phyloP scores from a whole-genome alignment of 495 filamentous ascomycete species.

The Cenococcum geophilum region DNA sequence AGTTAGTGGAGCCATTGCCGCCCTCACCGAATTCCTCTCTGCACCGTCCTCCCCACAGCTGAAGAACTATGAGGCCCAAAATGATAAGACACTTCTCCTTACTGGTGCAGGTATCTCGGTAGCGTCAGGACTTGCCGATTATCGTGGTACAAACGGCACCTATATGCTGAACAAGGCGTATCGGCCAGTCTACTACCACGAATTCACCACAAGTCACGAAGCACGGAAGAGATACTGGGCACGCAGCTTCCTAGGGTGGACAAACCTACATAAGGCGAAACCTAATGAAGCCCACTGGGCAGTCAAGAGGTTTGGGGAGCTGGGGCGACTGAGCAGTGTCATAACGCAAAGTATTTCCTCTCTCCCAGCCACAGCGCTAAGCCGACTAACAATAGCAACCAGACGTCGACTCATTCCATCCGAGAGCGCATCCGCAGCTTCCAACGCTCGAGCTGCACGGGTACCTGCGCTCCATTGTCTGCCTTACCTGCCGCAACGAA shows the following conservation, averaged over 20 bases:
- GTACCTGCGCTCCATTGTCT: slow-evolving; percentile 72
- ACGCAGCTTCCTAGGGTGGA: slow-evolving; percentile 88
- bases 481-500: slow-evolving; percentile 56
- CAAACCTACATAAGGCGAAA: slow-evolving; percentile 63
- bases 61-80: slow-evolving; percentile 33
- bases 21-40: slow-evolving; percentile 66
- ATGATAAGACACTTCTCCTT: slow-evolving; percentile 64
- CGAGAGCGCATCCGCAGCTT: slow-evolving; percentile 64
- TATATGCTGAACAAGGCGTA: slow-evolving; percentile 87
- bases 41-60: slow-evolving; percentile 36
- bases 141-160: slow-evolving; percentile 82
- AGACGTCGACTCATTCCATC: slow-evolving; percentile 92
- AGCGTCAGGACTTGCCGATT: slow-evolving; percentile 87
- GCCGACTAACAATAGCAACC: slow-evolving; percentile 4
- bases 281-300: slow-evolving; percentile 79
- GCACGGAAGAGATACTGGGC: slow-evolving; percentile 95
- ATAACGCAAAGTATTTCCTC: slow-evolving; percentile 67
- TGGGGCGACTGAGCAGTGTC: slow-evolving; percentile 67
- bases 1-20: slow-evolving; percentile 65
- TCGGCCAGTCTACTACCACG: slow-evolving; percentile 86
- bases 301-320: slow-evolving; percentile 58
- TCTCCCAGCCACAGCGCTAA: not conserved
- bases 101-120: slow-evolving; percentile 93
- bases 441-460: slow-evolving; percentile 84
- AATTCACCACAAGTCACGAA: slow-evolving; percentile 77